These are phyloP conservation scores for Pleurotus pulmonarius DNA, from an alignment of 768 basidiomycete species.

Conservation along the genomic window DNA sequence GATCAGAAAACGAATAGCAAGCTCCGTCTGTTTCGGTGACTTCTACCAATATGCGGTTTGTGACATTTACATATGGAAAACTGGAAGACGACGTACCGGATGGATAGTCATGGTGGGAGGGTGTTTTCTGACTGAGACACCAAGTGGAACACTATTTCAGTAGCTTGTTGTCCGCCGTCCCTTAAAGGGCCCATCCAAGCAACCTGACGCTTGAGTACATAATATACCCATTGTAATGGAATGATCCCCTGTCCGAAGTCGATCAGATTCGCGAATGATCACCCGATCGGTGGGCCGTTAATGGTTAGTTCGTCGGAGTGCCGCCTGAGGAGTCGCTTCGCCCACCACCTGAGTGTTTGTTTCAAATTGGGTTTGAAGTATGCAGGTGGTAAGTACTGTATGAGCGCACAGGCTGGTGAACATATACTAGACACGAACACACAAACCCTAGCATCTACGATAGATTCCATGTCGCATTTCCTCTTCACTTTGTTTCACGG, in stretches of 20 bases:
- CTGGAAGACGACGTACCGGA: neutral
- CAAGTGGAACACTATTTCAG: no score
- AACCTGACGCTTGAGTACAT: no score
- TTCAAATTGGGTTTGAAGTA: no score
- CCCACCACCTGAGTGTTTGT: neutral
- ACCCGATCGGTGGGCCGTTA: no score
- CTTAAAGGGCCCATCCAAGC: neutral
- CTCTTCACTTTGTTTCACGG: constrained; percentile 51
- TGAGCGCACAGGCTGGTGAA: no score
- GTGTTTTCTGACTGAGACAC: no score
- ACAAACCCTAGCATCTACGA: constrained; percentile 35
- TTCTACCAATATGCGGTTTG: neutral
- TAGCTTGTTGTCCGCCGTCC: neutral
- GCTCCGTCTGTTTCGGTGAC: constrained; percentile 16
- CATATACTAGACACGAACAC: no score
- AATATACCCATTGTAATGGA: neutral
- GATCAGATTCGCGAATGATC: no score
- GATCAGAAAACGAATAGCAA: constrained; percentile 29
- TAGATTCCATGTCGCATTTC: constrained; percentile 64
- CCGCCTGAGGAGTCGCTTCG: neutral
- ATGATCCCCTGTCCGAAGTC: no score
- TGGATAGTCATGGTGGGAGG: constrained; percentile 1
- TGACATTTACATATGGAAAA: neutral
- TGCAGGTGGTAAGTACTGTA: no score
- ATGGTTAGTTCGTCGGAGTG: no score